Percentiles rank a stretch among this genome's conserved stretches.
Conservation (phyloP, 306 rosid genomes). For the Arachis hypogaea region DNA sequence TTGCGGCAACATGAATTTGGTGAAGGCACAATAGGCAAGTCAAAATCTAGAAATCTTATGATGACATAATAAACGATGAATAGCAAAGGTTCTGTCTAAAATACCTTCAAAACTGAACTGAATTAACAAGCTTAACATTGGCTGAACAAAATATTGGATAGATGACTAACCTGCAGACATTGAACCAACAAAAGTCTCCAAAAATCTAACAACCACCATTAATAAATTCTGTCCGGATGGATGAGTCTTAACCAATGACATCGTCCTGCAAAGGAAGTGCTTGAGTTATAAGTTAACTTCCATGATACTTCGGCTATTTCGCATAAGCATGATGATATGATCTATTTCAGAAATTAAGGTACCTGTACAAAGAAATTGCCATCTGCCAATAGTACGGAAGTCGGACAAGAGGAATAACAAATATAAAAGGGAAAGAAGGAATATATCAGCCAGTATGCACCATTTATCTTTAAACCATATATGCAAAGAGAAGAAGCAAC, state of each 20-base stretch:
- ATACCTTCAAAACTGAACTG: conserved; percentile 4
- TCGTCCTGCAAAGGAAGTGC: conserved; percentile 64
- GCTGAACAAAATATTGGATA: conserved; percentile 30
- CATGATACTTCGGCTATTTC: conserved; percentile 15
- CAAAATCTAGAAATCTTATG: neutral
- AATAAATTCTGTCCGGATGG: conserved; percentile 76
- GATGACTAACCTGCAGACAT: conserved; percentile 82
- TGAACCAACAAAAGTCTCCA: conserved; percentile 98
- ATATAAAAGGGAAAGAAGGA: conserved; percentile 7
- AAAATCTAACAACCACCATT: conserved; percentile 84
- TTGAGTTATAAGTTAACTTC: conserved; percentile 41
- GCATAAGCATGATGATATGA: conserved; percentile 8
- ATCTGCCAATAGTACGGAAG: conserved; percentile 59
- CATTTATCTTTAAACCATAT: conserved; percentile 35
- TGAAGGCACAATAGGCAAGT: neutral
- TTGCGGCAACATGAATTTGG: conserved; percentile 3
- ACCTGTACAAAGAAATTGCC: conserved; percentile 99
- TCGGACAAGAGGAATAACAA: conserved; percentile 21
- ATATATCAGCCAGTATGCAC: conserved; percentile 35
- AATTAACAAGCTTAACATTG: conserved; percentile 1
- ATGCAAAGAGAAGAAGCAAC: conserved; percentile 17
- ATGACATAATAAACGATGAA: conserved; percentile 7
- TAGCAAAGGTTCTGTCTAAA: neutral
- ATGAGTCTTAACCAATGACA: conserved; percentile 75
- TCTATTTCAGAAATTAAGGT: conserved; percentile 40